A percentile compares a stretch with the other conserved stretches of the same genome.
These are phyloP conservation scores for Nissolia schottii DNA, from an alignment of 306 rosid genomes.

Conservation along the genomic window DNA sequence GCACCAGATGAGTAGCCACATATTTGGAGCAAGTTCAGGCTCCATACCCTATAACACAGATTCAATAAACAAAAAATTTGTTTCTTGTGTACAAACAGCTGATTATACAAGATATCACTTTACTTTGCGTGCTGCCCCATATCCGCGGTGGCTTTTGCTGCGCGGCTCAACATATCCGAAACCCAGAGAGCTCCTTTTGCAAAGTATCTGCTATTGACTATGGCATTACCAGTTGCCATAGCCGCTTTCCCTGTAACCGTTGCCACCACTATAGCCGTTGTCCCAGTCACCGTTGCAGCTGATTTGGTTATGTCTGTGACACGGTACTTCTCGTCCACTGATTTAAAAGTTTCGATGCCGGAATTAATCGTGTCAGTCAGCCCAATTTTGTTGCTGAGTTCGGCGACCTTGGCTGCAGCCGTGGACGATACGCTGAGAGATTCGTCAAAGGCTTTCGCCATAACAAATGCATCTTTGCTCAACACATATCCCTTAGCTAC, in stretches of 20 bases:
- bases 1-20: conserved; percentile 22
- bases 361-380: conserved; percentile 64
- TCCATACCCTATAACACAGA: not conserved
- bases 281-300: conserved; percentile 67
- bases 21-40: conserved; percentile 5
- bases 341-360: conserved; percentile 63
- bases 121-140: conserved; percentile 34
- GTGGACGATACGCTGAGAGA: conserved; percentile 62
- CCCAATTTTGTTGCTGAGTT: conserved; percentile 69
- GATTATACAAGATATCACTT: not conserved
- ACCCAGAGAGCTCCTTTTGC: conserved; percentile 88
- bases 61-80: conserved; percentile 1
- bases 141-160: conserved; percentile 65
- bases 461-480: conserved; percentile 71
- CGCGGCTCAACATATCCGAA: conserved; percentile 55
- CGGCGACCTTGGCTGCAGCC: conserved; percentile 69
- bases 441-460: conserved; percentile 86
- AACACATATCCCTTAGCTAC: conserved; percentile 83
- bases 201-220: conserved; percentile 76
- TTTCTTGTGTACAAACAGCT: conserved; percentile 13
- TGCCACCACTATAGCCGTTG: conserved; percentile 71
- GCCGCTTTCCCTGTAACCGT: conserved; percentile 74
- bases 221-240: conserved; percentile 59
- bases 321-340: conserved; percentile 70
- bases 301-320: conserved; percentile 74